Evolutionary conservation across 2,329 filamentous ascomycete genomes (phyloP), one percentile per base, ranked within the genome.

Genomic region (Pestalotiopsis sp.): DNA sequence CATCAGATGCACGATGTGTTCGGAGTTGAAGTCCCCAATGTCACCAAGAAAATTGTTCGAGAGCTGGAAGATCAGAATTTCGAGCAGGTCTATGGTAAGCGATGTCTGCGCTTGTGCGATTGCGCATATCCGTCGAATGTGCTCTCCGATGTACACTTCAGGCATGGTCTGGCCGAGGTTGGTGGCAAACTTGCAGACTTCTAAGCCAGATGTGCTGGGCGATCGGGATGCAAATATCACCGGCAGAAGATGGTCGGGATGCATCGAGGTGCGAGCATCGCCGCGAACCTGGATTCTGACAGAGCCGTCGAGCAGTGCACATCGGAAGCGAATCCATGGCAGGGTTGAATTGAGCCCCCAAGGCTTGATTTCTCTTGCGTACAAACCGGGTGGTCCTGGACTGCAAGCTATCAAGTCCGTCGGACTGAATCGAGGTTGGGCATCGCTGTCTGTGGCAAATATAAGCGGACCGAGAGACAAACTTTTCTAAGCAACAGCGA

Each of bases 381-480:
- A 6, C 0, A 52, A n/a, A 0, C 20, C 20, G 45, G 14, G 0
- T 17, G 45, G 45, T 17, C 45, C 45, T 52, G 45, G 45, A 3
- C 13, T 52, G 45, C 45, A 52, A 9, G 45, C 45, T n/a, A 52
- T 17, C 45, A 52, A 52, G 20, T 52, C 45, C 13, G 20, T 3
- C 9, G 45, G 13, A 3, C 1, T 17, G 14, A 20, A 1, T 0
- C 0, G 4, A 20, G 2, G 13, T 2, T 9, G 7, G 6, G 31
- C 31, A 31, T 31, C 1, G 6, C 31, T 31, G 7, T 31, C 31
- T 31, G 31, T 31, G 31, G 7, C 2, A 7, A 7, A 7, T 31
- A 9, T 31, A 0, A 31, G 31, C 7, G 31, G 7, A 31, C 31
- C 6, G 31, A 31, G 31, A 7, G 1, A 1, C 6, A 31, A 7